Evolutionary conservation across 1,284 basidiomycete species (phyloP), one percentile per base, ranked within the genome.

Genomic region (Ceratobasidium sp.): DNA sequence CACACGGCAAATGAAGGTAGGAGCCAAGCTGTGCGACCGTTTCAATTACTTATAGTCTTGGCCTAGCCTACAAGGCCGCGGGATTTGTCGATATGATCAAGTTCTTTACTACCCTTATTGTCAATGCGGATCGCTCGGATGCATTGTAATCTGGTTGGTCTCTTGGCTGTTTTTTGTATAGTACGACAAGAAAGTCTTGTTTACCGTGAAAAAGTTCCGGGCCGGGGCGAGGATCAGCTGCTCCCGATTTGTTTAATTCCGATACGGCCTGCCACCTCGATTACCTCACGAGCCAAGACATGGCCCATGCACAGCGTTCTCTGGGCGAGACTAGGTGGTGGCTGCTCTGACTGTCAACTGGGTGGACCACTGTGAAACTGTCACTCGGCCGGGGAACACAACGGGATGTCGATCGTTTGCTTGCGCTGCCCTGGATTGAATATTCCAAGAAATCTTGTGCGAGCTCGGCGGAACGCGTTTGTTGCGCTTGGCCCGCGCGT

Each of bases 1-100:
- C 93, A 94, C 83, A 93, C 93, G 0, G 89, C 91, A 54, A 89
- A 92, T 79, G 91, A 92, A 85, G 85, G 88, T 86, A 80, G 77
- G 78, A 71, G 44, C 20, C 30, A 46, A 44, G 38, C 33, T 33
- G 8, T 18, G 68, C 33, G 14, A 20, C 41, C 35, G 44, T 48
- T 46, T 50, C 41, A 46, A 20, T 33, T 23, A 35, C 57, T 73
- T 14, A 73, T 41, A 44, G 23, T 20, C 33, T 65, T 65, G 62
- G 41, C 41, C 5, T 41, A 73, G 69, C 69, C 20, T 73, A 73
- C 69, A 73, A 73, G 55, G 69, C 55, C 27, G 62, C n/a, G 30
- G 69, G 69, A 2, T 73, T 73, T 35, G 69, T 73, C 6, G 69
- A 73, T 41, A 73, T 73, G 69, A 73, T 73, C 41, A 73, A 73